Conservation (phyloP, 108 stramenopile species). For the Stephanodiscus minutulus region DNA sequence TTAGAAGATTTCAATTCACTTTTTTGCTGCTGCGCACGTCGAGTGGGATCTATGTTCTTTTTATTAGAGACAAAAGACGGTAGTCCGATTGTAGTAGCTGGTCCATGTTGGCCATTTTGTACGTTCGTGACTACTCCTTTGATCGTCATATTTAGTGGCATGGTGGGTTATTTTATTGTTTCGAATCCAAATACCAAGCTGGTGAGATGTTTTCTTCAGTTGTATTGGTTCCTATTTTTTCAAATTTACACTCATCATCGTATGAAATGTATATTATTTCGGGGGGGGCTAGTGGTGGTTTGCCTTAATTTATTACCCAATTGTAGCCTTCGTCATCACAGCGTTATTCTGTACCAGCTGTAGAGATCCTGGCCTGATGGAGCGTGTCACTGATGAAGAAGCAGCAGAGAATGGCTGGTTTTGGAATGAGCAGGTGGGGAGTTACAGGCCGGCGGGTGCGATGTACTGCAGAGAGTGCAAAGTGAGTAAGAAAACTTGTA, state of each 20-base stretch:
- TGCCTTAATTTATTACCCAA: slow-evolving; percentile 72
- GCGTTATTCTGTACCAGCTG: slow-evolving; percentile 82
- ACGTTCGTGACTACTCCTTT: slow-evolving; percentile 81
- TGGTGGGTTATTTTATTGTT: slow-evolving; percentile 75
- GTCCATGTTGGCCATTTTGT: slow-evolving; percentile 93
- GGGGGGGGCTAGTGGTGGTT: slow-evolving; percentile 60
- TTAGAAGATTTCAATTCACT: slow-evolving; percentile 68
- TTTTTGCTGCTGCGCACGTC: slow-evolving; percentile 83
- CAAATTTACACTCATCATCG: background rate
- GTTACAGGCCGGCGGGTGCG: slow-evolving; percentile 87
- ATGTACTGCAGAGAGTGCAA: slow-evolving; percentile 87
- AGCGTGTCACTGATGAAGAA: slow-evolving; percentile 84
- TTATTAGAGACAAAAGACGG: slow-evolving; percentile 74
- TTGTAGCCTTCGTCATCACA: slow-evolving; percentile 63
- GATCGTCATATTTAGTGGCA: slow-evolving; percentile 63
- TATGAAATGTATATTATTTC: slow-evolving; percentile 6
- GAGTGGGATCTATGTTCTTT: slow-evolving; percentile 86
- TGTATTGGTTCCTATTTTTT: background rate
- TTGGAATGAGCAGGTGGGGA: slow-evolving; percentile 92
- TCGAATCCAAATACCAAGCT: slow-evolving; percentile 62
- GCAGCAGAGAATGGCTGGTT: slow-evolving; percentile 86
- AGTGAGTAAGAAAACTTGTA: slow-evolving; percentile 31
- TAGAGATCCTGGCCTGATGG: slow-evolving; percentile 87
- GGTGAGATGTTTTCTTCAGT: slow-evolving; percentile 52
- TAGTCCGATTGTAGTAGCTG: slow-evolving; percentile 81